Conservation (phyloP, 805 yeast genomes). For the Nakazawaea populi region DNA sequence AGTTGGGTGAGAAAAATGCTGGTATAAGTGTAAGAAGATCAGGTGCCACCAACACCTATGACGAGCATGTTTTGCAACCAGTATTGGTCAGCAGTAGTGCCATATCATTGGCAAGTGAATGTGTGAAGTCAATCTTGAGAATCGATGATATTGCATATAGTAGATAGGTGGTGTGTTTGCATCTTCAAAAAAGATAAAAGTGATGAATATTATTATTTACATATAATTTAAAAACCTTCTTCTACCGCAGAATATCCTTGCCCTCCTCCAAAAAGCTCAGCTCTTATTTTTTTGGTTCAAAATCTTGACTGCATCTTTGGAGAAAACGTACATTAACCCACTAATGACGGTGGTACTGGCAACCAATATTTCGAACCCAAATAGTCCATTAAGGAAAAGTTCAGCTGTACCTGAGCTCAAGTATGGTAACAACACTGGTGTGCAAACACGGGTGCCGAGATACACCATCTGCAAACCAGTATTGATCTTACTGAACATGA, state of each 20-base stretch:
- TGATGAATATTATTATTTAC: slow-evolving; percentile 18
- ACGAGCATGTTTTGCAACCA: slow-evolving; percentile 95
- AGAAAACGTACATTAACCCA: slow-evolving; percentile 71
- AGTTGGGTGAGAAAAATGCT: slow-evolving; percentile 84
- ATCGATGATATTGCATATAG: slow-evolving; percentile 96
- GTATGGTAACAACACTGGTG: slow-evolving; percentile 40
- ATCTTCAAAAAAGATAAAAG: neutral
- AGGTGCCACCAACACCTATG: slow-evolving; percentile 84
- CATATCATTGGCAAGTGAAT: slow-evolving; percentile 89
- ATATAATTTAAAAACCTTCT: slow-evolving; percentile 11
- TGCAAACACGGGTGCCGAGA: slow-evolving; percentile 56
- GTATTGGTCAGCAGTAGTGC: slow-evolving; percentile 93
- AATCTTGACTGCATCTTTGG: slow-evolving; percentile 62
- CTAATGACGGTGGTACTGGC: slow-evolving; percentile 70
- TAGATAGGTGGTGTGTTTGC: slow-evolving; percentile 36
- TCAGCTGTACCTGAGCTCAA: slow-evolving; percentile 25
- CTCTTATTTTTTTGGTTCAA: slow-evolving; percentile 18
- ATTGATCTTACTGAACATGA: slow-evolving; percentile 78
- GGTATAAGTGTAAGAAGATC: slow-evolving; percentile 94
- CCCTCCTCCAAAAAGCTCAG: too few relatives aligned
- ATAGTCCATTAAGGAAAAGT: slow-evolving; percentile 17
- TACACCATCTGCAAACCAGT: slow-evolving; percentile 92
- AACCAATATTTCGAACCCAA: slow-evolving; percentile 45
- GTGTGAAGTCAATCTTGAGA: slow-evolving; percentile 91
- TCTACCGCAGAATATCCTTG: too few relatives aligned